These are phyloP conservation scores for Boletales sp. DNA, from an alignment of 768 basidiomycete species.

Conservation along the genomic window DNA sequence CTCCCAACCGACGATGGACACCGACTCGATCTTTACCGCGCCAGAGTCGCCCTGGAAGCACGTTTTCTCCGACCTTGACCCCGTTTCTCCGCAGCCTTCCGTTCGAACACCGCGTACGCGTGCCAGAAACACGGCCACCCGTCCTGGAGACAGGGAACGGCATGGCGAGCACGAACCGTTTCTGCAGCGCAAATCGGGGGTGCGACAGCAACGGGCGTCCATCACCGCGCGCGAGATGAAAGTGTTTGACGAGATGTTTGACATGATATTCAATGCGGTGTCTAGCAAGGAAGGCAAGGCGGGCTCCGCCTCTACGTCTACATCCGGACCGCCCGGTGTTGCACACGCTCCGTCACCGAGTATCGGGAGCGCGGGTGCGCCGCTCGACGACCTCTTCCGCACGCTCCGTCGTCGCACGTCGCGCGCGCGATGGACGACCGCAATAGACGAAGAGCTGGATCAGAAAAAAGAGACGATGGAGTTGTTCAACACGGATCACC, in stretches of 20 bases:
- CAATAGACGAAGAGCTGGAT: constrained; percentile 56
- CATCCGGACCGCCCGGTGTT: not conserved
- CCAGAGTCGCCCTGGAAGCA: constrained; percentile 48
- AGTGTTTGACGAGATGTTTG: constrained; percentile 72
- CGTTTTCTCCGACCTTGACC: constrained; percentile 47
- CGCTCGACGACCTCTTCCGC: constrained; percentile 49
- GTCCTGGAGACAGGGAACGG: not conserved
- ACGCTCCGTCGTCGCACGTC: constrained; percentile 53
- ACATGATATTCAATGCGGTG: constrained; percentile 61
- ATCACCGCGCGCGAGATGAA: constrained; percentile 67
- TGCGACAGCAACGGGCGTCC: constrained; percentile 42
- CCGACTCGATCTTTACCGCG: constrained; percentile 34
- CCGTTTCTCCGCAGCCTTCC: constrained; percentile 24
- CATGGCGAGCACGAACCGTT: not conserved
- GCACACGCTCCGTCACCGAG: not conserved
- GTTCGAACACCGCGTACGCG: constrained; percentile 9
- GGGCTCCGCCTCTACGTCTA: constrained; percentile 1
- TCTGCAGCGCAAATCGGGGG: constrained; percentile 12
- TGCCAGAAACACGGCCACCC: not conserved
- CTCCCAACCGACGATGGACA: not conserved
- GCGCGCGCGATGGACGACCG: constrained; percentile 47
- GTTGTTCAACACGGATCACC: constrained; percentile 60
- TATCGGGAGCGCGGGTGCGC: constrained; percentile 13
- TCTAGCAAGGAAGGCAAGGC: constrained; percentile 25
- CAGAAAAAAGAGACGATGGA: constrained; percentile 72